A percentile compares a stretch with the other conserved stretches of the same genome.
These are phyloP conservation scores for Trichosporon coremiiforme DNA, from an alignment of 1,284 basidiomycete species.

Conservation along the genomic window DNA sequence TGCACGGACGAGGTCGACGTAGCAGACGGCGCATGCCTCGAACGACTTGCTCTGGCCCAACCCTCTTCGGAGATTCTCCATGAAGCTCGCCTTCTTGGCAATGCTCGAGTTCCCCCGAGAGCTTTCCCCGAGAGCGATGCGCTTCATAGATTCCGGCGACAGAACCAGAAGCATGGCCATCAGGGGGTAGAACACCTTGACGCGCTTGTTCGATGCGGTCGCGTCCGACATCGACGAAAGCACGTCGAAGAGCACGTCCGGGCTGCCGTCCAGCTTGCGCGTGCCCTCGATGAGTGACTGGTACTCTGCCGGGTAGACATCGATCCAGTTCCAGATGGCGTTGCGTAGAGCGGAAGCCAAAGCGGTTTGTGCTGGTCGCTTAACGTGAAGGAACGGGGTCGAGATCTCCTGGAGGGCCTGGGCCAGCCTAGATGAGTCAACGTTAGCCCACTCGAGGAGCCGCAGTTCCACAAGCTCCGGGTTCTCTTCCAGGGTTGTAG, in stretches of 20 bases:
- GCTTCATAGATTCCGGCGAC: constrained; percentile 71
- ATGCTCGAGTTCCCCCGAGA: constrained; percentile 41
- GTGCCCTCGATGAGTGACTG: constrained; percentile 66
- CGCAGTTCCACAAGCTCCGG: constrained; percentile 59
- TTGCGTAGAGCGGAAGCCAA: constrained; percentile 73
- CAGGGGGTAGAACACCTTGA: constrained; percentile 73
- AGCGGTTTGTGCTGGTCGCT: constrained; percentile 70
- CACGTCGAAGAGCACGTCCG: constrained; percentile 79
- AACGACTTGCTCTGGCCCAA: constrained; percentile 42
- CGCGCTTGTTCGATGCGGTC: constrained; percentile 47
- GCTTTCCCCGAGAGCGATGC: constrained; percentile 55
- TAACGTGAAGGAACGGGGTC: constrained; percentile 80
- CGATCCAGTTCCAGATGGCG: constrained; percentile 91
- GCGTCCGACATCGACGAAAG: constrained; percentile 65
- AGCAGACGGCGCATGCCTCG: constrained; percentile 62
- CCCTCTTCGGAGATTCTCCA: constrained; percentile 56
- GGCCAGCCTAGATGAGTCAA: constrained; percentile 52
- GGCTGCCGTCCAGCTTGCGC: constrained; percentile 72
- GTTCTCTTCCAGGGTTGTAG: constrained; percentile 58
- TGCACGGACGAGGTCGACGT: constrained; percentile 77
- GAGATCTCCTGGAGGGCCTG: constrained; percentile 66
- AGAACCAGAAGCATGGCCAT: constrained; percentile 75
- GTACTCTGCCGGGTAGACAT: constrained; percentile 77
- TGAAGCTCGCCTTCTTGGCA: constrained; percentile 56
- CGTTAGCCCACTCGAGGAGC: constrained; percentile 57